Base-by-base conservation (phyloP, 441 rosid genomes). In the Omphalea diandra region DNA sequence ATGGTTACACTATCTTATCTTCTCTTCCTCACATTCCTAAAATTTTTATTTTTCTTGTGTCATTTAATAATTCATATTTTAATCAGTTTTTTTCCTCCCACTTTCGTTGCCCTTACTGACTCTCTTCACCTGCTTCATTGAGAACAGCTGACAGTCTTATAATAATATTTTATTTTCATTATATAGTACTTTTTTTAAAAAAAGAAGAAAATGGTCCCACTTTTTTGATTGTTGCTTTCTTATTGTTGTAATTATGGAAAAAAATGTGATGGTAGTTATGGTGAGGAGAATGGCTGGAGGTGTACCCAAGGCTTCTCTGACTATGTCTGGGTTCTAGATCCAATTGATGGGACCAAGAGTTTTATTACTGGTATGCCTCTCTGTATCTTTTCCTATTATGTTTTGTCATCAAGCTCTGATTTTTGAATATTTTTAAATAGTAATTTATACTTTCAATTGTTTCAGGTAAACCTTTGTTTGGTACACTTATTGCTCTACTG, bases 201-300 rank as follows among this genome's bases (percentile, higher is more conserved):
- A n/a, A n/a, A n/a, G n/a, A n/a, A n/a, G n/a, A n/a, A n/a, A n/a
- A n/a, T n/a, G n/a, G n/a, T n/a, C n/a, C n/a, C n/a, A 20, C 33
- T 7, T 62, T 40, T 17, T 49, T 22, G 7, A 11, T 15, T 4
- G 12, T 15, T 38, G 20, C 11, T 65, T 35, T 47, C 31, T 35
- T 70, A 64, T 12, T 73, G 71, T 57, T 67, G 38, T 79, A 61
- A 60, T 56, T 27, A 10, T 63, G 27, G 1, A 62, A 73, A 26
- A 70, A 20, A 35, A 56, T 81, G 71, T 75, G 57, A 65, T 71
- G 82, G 78, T 83, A 95, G 99, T 77, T 90, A 63, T 69, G 99
- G 99, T 33, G 99, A 94, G 87, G 99, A 94, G 84, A 89, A 87
- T 57, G 97, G 98, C 17, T 95, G 99, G 99, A 87, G 84, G 75